Base-by-base conservation (phyloP, 202 grass and related monocot genomes). In the Eragrostis tef region DNA sequence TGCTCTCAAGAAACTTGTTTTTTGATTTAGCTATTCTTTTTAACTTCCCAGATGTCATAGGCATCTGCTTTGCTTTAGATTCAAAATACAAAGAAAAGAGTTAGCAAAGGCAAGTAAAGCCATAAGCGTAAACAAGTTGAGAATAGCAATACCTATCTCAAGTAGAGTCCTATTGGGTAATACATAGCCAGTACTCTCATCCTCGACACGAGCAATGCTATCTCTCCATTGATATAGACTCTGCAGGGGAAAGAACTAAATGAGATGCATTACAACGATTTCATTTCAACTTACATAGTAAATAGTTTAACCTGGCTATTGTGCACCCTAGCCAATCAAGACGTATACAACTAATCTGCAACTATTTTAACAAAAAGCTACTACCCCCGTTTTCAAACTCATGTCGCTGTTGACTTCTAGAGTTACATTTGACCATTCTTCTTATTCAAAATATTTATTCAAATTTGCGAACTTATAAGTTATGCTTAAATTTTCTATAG, bases 111-210 rank as follows among this genome's bases (percentile, higher is more conserved):
- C 16, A 86, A 60, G 82, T 13, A 57, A 84, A 88, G 29, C 3
- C 17, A 73, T 46, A 26, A 27, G 83, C 42, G 57, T 76, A 79
- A 60, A 16, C 64, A 78, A 71, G 24, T 39, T 42, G 13, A 71
- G 62, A 67, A 80, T 10, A 31, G 60, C 22, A 4, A 16, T 63
- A 89, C 92, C 92, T 88, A 99, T 99, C 76, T 99, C 90, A 90
- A 95, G 78, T 75, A 99, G 80, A 69, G 36, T 79, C 85, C 84
- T 99, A 81, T 99, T 99, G 26, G 96, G 96, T 79, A 99, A 84
- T 85, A 99, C 87, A 82, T 99, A 99, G 21, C 96, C 96, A 73
- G 96, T 99, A 75, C 96, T 95, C 87, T 99, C 96, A 82, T 99
- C 96, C 83, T 99, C 90, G 27, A 53, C 61, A 75, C 93, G 90